These are phyloP conservation scores for Albophoma yamanashiensis DNA, from an alignment of 2,329 filamentous ascomycete genomes.

Conservation along the genomic window DNA sequence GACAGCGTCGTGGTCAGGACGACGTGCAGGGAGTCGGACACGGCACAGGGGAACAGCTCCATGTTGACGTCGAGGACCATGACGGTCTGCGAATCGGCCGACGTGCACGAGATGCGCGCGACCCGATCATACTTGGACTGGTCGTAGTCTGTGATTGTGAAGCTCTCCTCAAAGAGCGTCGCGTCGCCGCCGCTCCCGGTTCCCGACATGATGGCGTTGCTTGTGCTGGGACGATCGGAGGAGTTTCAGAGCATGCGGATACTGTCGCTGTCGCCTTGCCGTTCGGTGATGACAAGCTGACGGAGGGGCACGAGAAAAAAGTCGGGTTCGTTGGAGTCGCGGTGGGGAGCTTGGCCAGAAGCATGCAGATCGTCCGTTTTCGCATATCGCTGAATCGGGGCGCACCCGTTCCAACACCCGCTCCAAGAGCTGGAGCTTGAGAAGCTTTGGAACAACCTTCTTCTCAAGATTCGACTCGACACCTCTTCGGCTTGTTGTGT, in stretches of 20 bases:
- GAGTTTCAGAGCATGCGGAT: not conserved
- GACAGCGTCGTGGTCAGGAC: constrained; percentile 77
- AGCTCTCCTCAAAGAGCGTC: constrained; percentile 87
- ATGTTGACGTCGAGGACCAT: constrained; percentile 90
- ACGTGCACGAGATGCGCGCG: constrained; percentile 70
- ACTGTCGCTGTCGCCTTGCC: not conserved
- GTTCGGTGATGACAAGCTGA: not conserved
- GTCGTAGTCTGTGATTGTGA: constrained; percentile 71
- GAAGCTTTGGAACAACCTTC: not conserved
- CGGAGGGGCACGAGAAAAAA: not conserved
- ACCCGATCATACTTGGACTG: constrained; percentile 92
- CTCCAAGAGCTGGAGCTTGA: not conserved
- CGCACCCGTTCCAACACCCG: constrained; percentile 6
- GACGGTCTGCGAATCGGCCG: constrained; percentile 60
- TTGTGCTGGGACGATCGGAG: not conserved
- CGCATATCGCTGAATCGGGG: constrained; percentile 14
- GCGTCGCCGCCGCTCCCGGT: constrained; percentile 61
- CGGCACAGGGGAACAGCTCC: constrained; percentile 71
- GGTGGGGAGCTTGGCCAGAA: not conserved
- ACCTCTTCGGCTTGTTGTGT: not conserved
- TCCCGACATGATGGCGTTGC: constrained; percentile 13
- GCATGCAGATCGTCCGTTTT: not conserved
- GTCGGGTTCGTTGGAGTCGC: not conserved
- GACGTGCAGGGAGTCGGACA: constrained; percentile 69
- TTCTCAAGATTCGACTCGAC: not conserved